phyloP scores from a whole-genome alignment of 257 asterid species.

The Solanum rostratum region DNA sequence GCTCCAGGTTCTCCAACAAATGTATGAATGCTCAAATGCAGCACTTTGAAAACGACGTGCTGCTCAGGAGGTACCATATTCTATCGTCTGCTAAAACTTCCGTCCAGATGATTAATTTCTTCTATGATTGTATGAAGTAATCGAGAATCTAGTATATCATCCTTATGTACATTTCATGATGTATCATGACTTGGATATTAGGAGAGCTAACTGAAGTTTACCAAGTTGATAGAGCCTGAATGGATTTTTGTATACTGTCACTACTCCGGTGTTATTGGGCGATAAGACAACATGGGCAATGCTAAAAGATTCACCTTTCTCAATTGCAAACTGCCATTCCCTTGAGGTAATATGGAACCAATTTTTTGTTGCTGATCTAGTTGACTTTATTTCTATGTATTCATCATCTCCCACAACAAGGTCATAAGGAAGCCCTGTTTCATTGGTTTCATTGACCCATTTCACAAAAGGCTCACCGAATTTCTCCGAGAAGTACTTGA shows the following conservation, averaged over 20 bases:
- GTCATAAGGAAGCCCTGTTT: conserved; percentile 87
- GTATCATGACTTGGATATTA: conserved; percentile 14
- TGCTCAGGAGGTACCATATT: background rate
- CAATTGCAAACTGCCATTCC: conserved; percentile 89
- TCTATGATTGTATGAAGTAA: background rate
- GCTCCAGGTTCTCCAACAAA: background rate
- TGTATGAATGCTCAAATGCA: background rate
- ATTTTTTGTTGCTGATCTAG: conserved; percentile 47
- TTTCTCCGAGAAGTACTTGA: conserved; percentile 38
- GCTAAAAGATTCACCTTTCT: conserved; percentile 85
- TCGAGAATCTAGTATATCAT: background rate
- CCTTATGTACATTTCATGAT: background rate
- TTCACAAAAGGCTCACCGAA: conserved; percentile 31
- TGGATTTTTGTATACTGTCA: conserved; percentile 69
- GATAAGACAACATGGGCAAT: conserved; percentile 67
- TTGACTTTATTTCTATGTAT: conserved; percentile 83
- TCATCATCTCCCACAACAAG: conserved; percentile 46
- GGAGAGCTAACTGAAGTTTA: conserved; percentile 57
- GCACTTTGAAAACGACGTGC: background rate
- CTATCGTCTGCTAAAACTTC: background rate
- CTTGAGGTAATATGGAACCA: conserved; percentile 60
- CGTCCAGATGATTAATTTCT: background rate
- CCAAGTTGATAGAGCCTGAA: conserved; percentile 66
- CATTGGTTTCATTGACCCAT: conserved; percentile 77
- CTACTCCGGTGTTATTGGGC: conserved; percentile 40